Conservation (phyloP, 208 protist species). For the Angomonas desouzai region DNA sequence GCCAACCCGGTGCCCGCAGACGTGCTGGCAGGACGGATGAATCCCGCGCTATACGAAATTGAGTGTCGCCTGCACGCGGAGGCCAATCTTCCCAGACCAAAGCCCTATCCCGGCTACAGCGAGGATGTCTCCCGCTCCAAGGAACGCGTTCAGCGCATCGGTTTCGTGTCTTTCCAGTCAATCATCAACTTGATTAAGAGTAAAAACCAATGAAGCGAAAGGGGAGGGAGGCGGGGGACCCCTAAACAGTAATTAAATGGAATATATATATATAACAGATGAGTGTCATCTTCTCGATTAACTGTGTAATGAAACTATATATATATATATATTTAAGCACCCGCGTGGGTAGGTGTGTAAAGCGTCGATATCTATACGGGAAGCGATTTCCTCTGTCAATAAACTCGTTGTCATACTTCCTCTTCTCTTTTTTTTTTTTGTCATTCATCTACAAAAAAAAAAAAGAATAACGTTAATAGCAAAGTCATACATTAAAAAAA, state of each 20-base stretch:
- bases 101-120: constrained; percentile 56
- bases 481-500: constrained; percentile 8
- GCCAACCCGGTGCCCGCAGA: constrained; percentile 40
- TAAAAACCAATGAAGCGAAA: constrained; percentile 15
- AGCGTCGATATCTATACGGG: too few species aligned
- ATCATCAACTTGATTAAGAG: constrained; percentile 43
- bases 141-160: constrained; percentile 40
- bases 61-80: constrained; percentile 84
- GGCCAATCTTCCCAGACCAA: constrained; percentile 57
- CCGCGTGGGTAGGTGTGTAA: too few species aligned
- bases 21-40: constrained; percentile 67
- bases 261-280: too few species aligned
- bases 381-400: too few species aligned
- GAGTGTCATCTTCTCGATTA: too few species aligned
- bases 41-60: constrained; percentile 68
- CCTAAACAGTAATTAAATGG: too few species aligned
- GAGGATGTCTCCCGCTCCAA: constrained; percentile 22
- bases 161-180: constrained; percentile 65
- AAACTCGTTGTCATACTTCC: not conserved
- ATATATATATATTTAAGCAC: too few species aligned
- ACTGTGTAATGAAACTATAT: too few species aligned
- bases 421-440: not conserved
- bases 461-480: constrained; percentile 15
- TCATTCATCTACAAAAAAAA: constrained; percentile 4
- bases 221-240: not conserved